Evolutionary conservation across 192 early-diverging fungal genomes (phyloP).

Genomic region (Rhizophagus prolifer): DNA sequence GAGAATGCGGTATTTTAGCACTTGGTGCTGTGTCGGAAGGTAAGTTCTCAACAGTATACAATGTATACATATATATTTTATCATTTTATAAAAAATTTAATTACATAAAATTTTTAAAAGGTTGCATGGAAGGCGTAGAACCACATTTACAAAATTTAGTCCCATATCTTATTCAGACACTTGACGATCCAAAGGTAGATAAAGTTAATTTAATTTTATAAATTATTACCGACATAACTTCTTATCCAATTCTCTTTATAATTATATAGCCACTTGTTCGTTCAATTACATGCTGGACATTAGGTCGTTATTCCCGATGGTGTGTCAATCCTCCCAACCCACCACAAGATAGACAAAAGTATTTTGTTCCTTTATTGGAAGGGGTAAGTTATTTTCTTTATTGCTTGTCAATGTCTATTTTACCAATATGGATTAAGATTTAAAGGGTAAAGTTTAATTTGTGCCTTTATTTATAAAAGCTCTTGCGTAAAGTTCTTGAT

Average conservation of each 20-base stretch:
- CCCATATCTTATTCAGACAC: constrained; percentile 78
- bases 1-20: constrained; percentile 95
- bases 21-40: constrained; percentile 97
- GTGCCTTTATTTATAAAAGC: constrained; percentile 31
- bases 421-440: background rate
- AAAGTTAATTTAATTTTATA: background rate
- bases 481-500: constrained; percentile 78
- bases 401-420: background rate
- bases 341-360: constrained; percentile 55
- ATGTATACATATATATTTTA: background rate
- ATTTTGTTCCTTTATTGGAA: constrained; percentile 84
- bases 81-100: background rate
- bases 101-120: constrained; percentile 24
- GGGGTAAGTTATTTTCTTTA: constrained; percentile 37
- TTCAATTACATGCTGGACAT: constrained; percentile 98
- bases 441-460: background rate
- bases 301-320: constrained; percentile 92
- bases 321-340: constrained; percentile 56
- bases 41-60: constrained; percentile 11
- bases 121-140: constrained; percentile 87
- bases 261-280: constrained; percentile 78
- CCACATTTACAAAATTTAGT: constrained; percentile 84
- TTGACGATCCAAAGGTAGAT: constrained; percentile 75
- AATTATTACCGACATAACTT: background rate
- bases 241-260: background rate